Evolutionary conservation across 2,329 filamentous ascomycete species (phyloP).

Genomic region (Hypoxylon sp.): DNA sequence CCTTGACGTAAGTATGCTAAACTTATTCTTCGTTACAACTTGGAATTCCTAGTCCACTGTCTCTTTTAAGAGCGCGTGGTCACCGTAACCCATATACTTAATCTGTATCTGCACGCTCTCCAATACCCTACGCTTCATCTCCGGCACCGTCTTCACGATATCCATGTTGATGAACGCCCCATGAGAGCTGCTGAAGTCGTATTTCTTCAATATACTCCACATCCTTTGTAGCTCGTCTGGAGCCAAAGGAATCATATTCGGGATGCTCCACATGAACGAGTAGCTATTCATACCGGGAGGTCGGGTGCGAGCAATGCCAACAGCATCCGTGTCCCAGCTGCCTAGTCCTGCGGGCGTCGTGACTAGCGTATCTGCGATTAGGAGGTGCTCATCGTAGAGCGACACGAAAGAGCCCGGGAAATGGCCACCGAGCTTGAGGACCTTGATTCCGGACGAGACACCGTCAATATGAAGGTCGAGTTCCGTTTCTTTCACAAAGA

Average conservation of each 20-base stretch:
- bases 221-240: slow-evolving; percentile 75
- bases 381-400: slow-evolving; percentile 72
- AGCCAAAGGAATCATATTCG: slow-evolving; percentile 80
- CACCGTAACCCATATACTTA: slow-evolving; percentile 62
- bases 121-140: slow-evolving; percentile 75
- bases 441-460: slow-evolving; percentile 65
- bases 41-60: slow-evolving; percentile 24
- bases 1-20: background rate
- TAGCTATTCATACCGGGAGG: slow-evolving; percentile 68
- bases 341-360: slow-evolving; percentile 73
- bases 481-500: slow-evolving; percentile 62
- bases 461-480: slow-evolving; percentile 55
- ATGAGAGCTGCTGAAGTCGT: slow-evolving; percentile 76
- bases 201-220: slow-evolving; percentile 75
- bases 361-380: slow-evolving; percentile 83
- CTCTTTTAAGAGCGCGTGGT: slow-evolving; percentile 59
- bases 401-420: slow-evolving; percentile 82
- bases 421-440: slow-evolving; percentile 82
- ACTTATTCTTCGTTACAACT: background rate
- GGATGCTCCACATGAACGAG: slow-evolving; percentile 83
- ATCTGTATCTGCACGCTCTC: slow-evolving; percentile 85
- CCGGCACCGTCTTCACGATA: slow-evolving; percentile 63
- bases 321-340: slow-evolving; percentile 63
- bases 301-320: slow-evolving; percentile 55
- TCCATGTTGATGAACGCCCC: slow-evolving; percentile 77